These are phyloP conservation scores for Ulvella scutata DNA, from an alignment of 139 green algal species.

Conservation along the genomic window DNA sequence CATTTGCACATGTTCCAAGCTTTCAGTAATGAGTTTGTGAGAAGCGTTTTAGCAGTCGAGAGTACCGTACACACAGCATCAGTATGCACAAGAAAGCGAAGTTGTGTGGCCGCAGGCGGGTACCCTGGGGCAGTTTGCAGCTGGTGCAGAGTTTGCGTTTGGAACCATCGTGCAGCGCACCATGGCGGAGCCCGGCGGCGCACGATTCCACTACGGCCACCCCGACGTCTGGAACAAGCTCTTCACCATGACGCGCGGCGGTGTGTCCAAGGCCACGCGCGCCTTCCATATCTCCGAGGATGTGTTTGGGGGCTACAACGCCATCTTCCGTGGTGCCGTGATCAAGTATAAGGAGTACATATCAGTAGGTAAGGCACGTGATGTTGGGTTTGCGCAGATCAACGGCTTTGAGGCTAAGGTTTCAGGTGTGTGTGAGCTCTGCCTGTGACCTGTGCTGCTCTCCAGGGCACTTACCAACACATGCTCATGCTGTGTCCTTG, in stretches of 20 bases:
- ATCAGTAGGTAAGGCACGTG: slow-evolving; percentile 62
- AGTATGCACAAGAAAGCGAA: too few relatives aligned
- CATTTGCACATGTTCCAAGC: not conserved
- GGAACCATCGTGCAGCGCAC: slow-evolving; percentile 62
- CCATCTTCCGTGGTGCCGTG: slow-evolving; percentile 45
- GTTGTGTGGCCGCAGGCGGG: too few relatives aligned
- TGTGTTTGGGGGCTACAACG: slow-evolving; percentile 57
- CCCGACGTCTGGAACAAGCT: slow-evolving; percentile 84
- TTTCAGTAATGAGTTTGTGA: not conserved
- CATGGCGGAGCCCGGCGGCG: slow-evolving; percentile 42
- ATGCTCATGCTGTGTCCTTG: not conserved
- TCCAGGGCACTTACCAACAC: not conserved
- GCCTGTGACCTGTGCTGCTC: not conserved
- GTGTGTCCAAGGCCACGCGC: slow-evolving; percentile 38
- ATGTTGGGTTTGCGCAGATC: slow-evolving; percentile 88
- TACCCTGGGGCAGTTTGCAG: slow-evolving; percentile 52
- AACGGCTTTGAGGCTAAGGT: slow-evolving; percentile 80
- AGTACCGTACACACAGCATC: not conserved
- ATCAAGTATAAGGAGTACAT: slow-evolving; percentile 82
- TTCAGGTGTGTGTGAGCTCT: not conserved
- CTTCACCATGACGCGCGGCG: slow-evolving; percentile 59
- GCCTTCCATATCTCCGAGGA: slow-evolving; percentile 37
- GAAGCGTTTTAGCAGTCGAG: not conserved
- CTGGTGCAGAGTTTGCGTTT: slow-evolving; percentile 56
- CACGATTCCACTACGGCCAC: slow-evolving; percentile 79